Evolutionary conservation across 2,329 filamentous ascomycete genomes (phyloP).

Genomic region (Fusarium brevicatenulatum): DNA sequence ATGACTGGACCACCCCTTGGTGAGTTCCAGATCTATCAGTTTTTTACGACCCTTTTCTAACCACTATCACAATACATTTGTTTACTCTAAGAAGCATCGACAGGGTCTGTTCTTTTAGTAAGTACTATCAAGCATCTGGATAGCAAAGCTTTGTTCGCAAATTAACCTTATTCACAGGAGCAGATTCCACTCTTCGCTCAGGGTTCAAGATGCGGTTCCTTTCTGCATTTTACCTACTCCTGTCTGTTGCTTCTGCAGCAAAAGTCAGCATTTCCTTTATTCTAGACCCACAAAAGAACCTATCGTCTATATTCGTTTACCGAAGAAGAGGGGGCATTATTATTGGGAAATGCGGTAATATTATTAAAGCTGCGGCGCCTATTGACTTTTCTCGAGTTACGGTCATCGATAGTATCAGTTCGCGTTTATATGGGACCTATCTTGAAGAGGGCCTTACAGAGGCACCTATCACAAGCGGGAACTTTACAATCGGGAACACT

Average conservation of each 20-base stretch:
- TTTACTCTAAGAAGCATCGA: fast-evolving
- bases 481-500: fast-evolving
- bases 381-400: background rate
- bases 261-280: background rate
- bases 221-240: background rate
- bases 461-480: fast-evolving
- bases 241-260: background rate
- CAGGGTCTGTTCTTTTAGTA: no score
- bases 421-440: background rate
- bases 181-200: background rate
- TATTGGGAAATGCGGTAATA: fast-evolving
- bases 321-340: fast-evolving
- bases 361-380: fast-evolving
- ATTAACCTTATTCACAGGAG: background rate
- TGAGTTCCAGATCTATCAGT: fast-evolving
- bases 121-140: background rate
- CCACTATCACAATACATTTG: fast-evolving
- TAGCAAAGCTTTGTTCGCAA: background rate
- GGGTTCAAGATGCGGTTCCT: background rate
- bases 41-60: fast-evolving
- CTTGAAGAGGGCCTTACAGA: fast-evolving
- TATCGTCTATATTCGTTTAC: fast-evolving
- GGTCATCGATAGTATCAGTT: fast-evolving
- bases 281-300: fast-evolving
- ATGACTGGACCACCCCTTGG: fast-evolving